A percentile compares a stretch with the other conserved stretches of the same genome.
phyloP scores from a whole-genome alignment of 1,139 yeast species.

The Geotrichum klebahnii region DNA sequence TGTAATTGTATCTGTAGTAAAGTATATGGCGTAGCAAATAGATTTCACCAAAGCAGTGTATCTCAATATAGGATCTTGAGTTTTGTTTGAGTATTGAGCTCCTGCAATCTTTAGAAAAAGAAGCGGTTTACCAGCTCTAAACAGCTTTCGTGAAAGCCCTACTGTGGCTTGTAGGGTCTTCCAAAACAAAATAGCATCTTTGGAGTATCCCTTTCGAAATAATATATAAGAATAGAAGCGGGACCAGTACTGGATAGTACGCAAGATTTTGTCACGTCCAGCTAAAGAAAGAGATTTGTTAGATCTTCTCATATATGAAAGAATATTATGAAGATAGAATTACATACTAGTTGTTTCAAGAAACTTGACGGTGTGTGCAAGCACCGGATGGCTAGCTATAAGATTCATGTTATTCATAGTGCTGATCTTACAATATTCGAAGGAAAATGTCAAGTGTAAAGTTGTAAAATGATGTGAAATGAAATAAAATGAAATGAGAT shows the following conservation, averaged over 20 bases:
- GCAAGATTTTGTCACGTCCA: slow-evolving; percentile 74
- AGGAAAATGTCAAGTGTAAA: no score
- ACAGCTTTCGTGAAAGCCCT: slow-evolving; percentile 72
- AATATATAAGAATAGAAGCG: slow-evolving; percentile 66
- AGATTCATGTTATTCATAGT: slow-evolving; percentile 21
- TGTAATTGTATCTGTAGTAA: slow-evolving; percentile 66
- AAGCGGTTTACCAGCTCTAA: slow-evolving; percentile 82
- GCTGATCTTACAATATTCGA: no score
- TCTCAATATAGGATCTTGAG: slow-evolving; percentile 61
- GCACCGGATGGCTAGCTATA: slow-evolving; percentile 56
- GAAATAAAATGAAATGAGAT: no score
- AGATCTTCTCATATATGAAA: no score
- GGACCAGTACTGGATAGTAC: slow-evolving; percentile 77
- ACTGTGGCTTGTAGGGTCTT: slow-evolving; percentile 54
- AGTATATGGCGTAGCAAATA: slow-evolving; percentile 69
- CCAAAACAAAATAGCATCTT: slow-evolving; percentile 50
- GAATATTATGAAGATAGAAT: background rate
- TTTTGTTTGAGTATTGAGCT: slow-evolving; percentile 64
- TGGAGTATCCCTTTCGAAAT: slow-evolving; percentile 56
- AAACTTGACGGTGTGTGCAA: slow-evolving; percentile 58
- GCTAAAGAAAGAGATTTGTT: slow-evolving; percentile 32
- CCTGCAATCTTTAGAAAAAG: slow-evolving; percentile 71
- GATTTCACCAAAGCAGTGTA: slow-evolving; percentile 60
- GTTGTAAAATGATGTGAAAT: no score
- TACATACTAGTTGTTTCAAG: slow-evolving; percentile 59